Evolutionary conservation across 768 basidiomycete species (phyloP), one percentile per base, ranked within the genome.

Genomic region (Favolaschia claudopus): DNA sequence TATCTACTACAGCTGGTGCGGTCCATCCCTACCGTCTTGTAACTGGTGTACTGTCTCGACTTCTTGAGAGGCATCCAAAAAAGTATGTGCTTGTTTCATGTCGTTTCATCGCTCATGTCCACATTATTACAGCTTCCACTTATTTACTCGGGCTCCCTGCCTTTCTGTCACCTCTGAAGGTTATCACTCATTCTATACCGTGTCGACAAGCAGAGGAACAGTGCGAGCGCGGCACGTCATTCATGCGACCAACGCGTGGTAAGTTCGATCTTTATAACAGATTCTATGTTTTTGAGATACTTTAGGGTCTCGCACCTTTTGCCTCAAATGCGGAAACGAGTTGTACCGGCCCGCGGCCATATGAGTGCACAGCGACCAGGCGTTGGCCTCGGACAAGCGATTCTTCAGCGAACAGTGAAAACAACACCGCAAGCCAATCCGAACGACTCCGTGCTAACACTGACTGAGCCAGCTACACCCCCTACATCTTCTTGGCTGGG

Each of bases 231-330:
- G 67, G 8, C 83, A 85, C 64, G 74, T 90, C 33, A 74, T 89
- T 15, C 87, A 88, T 67, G 86, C 87, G 5, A 88, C 88, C 17
- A 91, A 91, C 64, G 88, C 79, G 22, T 89, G 87, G n/a, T n/a
- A n/a, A n/a, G n/a, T n/a, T n/a, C n/a, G n/a, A n/a, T n/a, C n/a
- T n/a, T n/a, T n/a, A n/a, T n/a, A n/a, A n/a, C n/a, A n/a, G n/a
- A n/a, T n/a, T n/a, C n/a, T n/a, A n/a, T n/a, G n/a, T n/a, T n/a
- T n/a, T n/a, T n/a, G n/a, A n/a, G n/a, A n/a, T n/a, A n/a, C n/a
- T n/a, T n/a, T n/a, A n/a, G n/a, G 80, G 73, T 77, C 12, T 81
- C 86, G 0, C 80, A 85, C 46, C 76, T 90, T 50, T 67, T 91
- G 59, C 61, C 70, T 15, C 70, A 75, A 1, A 70, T 84, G 67